Percentiles rank a stretch among this genome's conserved stretches.
These are phyloP conservation scores for Beauveria bassiana DNA, from an alignment of 2,329 filamentous ascomycete species.

Conservation along the genomic window DNA sequence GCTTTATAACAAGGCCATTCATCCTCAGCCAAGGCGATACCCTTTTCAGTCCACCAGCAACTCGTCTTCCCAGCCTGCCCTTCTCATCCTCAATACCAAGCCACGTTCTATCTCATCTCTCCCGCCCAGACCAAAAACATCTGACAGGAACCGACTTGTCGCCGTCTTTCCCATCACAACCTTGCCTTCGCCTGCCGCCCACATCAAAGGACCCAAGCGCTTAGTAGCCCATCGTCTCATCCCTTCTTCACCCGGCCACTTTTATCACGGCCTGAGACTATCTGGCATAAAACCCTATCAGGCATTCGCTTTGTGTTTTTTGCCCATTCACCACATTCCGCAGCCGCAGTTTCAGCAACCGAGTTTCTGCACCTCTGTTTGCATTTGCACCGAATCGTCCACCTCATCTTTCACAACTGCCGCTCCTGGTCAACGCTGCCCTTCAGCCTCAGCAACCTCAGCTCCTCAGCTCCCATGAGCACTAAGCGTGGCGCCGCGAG, in stretches of 20 bases:
- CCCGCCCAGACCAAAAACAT: not conserved
- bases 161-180: not conserved
- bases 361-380: not conserved
- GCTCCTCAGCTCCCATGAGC: conserved; percentile 19
- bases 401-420: not conserved
- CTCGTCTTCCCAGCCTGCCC: not conserved
- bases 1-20: not conserved
- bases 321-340: not conserved
- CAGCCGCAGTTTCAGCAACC: not conserved
- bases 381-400: not conserved
- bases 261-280: not conserved
- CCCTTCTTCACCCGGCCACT: conserved; percentile 2
- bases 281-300: not conserved
- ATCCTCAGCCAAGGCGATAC: not conserved
- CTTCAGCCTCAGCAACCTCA: not conserved
- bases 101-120: not conserved
- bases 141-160: not conserved
- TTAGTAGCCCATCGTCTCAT: not conserved
- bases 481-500: conserved; percentile 23
- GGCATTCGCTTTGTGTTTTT: not conserved
- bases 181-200: not conserved
- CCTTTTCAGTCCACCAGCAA: not conserved
- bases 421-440: not conserved
- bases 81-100: not conserved
- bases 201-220: not conserved